Evolutionary conservation across 495 filamentous ascomycete genomes (phyloP), one percentile per base, ranked within the genome.

Genomic region (Penicillium antarcticum): DNA sequence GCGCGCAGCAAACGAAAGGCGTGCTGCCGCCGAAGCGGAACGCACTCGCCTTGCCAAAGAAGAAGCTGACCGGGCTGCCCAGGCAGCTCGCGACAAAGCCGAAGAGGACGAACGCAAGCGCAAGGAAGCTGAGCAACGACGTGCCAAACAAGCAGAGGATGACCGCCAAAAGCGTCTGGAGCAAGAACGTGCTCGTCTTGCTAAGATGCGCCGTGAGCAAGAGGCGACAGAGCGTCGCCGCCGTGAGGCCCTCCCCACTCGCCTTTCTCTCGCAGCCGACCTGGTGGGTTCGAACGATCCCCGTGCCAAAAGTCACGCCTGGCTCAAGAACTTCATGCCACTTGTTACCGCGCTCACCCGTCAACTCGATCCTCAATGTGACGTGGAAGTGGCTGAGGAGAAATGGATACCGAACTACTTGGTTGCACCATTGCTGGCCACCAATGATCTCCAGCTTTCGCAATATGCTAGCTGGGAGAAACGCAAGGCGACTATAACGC

Each of bases 391-490:
- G 35, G 71, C 72, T 6, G 67, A 75, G 19, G 87, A 91, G 56
- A 78, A 81, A 64, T 92, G 88, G 87, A 73, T 91, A 56, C 81
- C 88, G 24, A 91, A 90, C 54, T 84, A 86, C 38, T 80, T 91
- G 58, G 84, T 84, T 48, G 87, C 87, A 14, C 79, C 88, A 14
- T 71, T 92, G 19, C 71, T 92, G 24, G 88, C 87, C 26, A 86
- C 88, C 43, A 88, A 88, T 63, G 87, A 92, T 58, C 73, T 88
- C 17, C 79, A 84, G 34, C 74, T 92, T 24, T 83, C 85, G 18
- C 80, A 85, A 71, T 92, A 87, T 63, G 77, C 85, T 42, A 80
- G 78, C 23, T 91, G 88, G 88, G 78, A 83, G 53, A 80, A 77
- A 48, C 74, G 74, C 45, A 62, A 67, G 14, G 70, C 71, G 16